These are phyloP conservation scores for Helotiales sp. DNA, from an alignment of 2,329 filamentous ascomycete genomes.

Conservation along the genomic window DNA sequence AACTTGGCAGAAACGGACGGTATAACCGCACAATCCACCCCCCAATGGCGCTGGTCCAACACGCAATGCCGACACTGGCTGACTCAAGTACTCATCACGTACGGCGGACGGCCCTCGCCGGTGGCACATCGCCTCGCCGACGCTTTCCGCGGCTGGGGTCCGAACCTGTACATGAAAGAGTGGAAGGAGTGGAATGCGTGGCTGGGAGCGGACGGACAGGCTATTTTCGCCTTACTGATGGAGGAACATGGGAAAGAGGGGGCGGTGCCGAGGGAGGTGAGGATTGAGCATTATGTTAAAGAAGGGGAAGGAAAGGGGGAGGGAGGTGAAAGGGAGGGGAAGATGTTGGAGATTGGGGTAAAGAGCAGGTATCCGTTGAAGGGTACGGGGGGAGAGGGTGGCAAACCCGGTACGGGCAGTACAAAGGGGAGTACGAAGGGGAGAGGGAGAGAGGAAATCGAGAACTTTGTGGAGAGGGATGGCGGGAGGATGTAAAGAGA, in stretches of 20 bases:
- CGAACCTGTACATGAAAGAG: conserved; percentile 16
- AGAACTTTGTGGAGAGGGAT: background rate
- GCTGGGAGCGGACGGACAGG: conserved; percentile 13
- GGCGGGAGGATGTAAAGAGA: background rate
- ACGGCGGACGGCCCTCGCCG: background rate
- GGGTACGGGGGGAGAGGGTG: background rate
- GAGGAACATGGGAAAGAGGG: conserved; percentile 51
- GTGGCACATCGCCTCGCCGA: conserved; percentile 1
- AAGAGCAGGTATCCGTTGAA: background rate
- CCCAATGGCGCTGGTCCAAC: conserved; percentile 15
- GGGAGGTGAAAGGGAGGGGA: background rate
- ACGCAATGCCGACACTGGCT: conserved; percentile 19
- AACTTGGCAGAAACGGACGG: too few relatives aligned
- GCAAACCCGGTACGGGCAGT: background rate
- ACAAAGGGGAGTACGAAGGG: too few relatives aligned
- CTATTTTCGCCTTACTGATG: conserved; percentile 14
- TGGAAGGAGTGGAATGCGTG: conserved; percentile 17
- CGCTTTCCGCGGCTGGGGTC: conserved; percentile 17
- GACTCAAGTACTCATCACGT: conserved; percentile 8
- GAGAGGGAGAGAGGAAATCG: background rate
- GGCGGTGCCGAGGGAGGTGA: conserved; percentile 59
- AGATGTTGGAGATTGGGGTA: background rate
- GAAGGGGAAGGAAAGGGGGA: background rate
- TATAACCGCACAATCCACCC: conserved; percentile 8
- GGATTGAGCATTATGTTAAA: conserved; percentile 12